Conservation (phyloP, 805 yeast genomes). For the Myxozyma kluyveri region DNA sequence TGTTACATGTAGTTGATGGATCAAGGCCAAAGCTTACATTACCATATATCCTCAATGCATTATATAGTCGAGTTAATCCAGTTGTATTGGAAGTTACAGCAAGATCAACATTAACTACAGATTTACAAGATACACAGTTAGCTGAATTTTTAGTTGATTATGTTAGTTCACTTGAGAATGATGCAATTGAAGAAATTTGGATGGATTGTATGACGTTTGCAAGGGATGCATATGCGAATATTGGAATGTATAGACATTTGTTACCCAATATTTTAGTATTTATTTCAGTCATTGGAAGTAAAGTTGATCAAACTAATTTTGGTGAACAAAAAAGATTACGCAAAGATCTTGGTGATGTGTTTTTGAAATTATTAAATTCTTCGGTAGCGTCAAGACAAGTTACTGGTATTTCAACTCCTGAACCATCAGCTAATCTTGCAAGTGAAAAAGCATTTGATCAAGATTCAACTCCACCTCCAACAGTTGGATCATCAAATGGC, state of each 20-base stretch:
- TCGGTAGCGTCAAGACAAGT: conserved; percentile 30
- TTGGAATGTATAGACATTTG: conserved; percentile 48
- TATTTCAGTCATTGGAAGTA: conserved; percentile 51
- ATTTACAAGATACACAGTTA: conserved; percentile 47
- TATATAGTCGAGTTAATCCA: conserved; percentile 48
- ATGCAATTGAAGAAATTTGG: conserved; percentile 80
- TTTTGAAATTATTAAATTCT: conserved; percentile 39
- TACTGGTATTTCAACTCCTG: conserved; percentile 22
- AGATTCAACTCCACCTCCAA: background rate
- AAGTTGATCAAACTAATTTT: conserved; percentile 56
- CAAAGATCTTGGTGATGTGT: conserved; percentile 56
- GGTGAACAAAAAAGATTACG: conserved; percentile 59
- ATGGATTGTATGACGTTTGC: conserved; percentile 54
- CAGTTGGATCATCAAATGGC: conserved; percentile 3
- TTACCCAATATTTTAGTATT: conserved; percentile 56
- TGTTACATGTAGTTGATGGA: conserved; percentile 79
- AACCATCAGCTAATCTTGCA: conserved; percentile 9
- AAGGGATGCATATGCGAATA: conserved; percentile 53
- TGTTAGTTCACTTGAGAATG: conserved; percentile 63
- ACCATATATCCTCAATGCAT: conserved; percentile 61
- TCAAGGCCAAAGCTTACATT: conserved; percentile 73
- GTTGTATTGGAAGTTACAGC: conserved; percentile 30
- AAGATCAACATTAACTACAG: conserved; percentile 49
- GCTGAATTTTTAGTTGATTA: conserved; percentile 60
- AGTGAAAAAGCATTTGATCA: conserved; percentile 14